A percentile compares a stretch with the other conserved stretches of the same genome.
phyloP scores from a whole-genome alignment of 306 rosid genomes.

The Vigna radiata region DNA sequence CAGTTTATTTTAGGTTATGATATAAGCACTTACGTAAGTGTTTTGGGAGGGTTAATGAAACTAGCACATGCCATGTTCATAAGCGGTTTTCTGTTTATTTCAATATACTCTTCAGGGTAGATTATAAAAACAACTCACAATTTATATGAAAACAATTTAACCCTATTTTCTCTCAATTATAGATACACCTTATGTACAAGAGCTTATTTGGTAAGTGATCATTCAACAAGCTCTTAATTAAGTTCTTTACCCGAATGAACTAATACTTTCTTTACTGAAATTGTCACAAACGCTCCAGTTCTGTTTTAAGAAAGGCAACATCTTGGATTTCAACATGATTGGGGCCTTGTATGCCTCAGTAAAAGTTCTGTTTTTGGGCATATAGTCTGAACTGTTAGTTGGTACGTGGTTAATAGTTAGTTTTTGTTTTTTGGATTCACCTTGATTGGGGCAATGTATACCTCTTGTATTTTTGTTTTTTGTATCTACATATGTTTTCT shows the following conservation, averaged over 20 bases:
- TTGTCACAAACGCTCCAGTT: slow-evolving; percentile 24
- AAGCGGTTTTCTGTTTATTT: background rate
- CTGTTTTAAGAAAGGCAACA: slow-evolving; percentile 19
- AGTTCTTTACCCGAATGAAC: background rate
- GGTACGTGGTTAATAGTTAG: too few species aligned
- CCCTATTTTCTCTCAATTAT: background rate
- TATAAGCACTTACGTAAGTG: background rate
- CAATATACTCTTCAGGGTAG: background rate
- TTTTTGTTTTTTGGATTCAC: too few species aligned
- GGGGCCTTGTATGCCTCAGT: slow-evolving; percentile 3
- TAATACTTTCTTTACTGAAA: background rate
- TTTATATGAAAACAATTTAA: background rate
- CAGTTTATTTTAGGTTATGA: background rate
- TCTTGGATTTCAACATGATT: slow-evolving; percentile 23
- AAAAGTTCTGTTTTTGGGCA: background rate
- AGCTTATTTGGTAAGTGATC: background rate
- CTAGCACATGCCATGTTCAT: background rate
- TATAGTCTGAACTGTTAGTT: too few species aligned
- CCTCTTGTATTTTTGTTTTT: too few species aligned
- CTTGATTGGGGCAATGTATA: too few species aligned
- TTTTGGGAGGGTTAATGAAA: background rate
- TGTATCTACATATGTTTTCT: too few species aligned
- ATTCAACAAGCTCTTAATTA: background rate
- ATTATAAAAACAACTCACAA: background rate
- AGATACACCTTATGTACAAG: background rate